phyloP scores from a whole-genome alignment of 768 basidiomycete species.

The Mrakia gelida region DNA sequence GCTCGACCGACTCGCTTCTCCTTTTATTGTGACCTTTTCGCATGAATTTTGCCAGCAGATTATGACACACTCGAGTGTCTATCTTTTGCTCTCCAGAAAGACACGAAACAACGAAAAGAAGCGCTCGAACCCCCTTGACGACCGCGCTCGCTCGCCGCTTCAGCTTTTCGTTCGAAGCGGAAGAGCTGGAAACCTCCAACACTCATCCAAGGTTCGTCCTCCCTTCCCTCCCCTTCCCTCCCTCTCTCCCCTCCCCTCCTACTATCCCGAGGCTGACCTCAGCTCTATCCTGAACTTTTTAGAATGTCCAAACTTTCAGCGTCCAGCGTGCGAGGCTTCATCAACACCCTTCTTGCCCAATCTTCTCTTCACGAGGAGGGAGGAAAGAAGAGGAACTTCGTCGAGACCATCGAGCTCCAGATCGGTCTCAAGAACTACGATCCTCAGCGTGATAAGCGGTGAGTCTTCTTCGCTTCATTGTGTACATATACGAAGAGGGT shows the following conservation, averaged over 20 bases:
- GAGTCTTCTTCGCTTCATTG: background rate
- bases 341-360: constrained; percentile 81
- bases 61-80: background rate
- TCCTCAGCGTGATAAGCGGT: constrained; percentile 97
- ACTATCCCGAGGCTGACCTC: background rate
- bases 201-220: background rate
- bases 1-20: too few relatives aligned
- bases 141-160: too few relatives aligned
- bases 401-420: constrained; percentile 94
- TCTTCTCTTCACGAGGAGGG: constrained; percentile 62
- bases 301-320: constrained; percentile 74
- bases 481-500: background rate
- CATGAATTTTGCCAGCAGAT: too few relatives aligned
- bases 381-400: constrained; percentile 76
- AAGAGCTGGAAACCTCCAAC: background rate
- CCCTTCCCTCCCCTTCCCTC: background rate
- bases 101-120: too few relatives aligned
- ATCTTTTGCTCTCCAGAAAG: too few relatives aligned
- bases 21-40: too few relatives aligned
- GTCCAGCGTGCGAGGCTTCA: constrained; percentile 98
- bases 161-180: too few relatives aligned
- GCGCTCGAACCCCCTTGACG: too few relatives aligned
- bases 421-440: constrained; percentile 99
- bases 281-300: background rate
- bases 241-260: background rate